Base-by-base conservation (phyloP, 179 eudicot species). In the Silene noctiflora region DNA sequence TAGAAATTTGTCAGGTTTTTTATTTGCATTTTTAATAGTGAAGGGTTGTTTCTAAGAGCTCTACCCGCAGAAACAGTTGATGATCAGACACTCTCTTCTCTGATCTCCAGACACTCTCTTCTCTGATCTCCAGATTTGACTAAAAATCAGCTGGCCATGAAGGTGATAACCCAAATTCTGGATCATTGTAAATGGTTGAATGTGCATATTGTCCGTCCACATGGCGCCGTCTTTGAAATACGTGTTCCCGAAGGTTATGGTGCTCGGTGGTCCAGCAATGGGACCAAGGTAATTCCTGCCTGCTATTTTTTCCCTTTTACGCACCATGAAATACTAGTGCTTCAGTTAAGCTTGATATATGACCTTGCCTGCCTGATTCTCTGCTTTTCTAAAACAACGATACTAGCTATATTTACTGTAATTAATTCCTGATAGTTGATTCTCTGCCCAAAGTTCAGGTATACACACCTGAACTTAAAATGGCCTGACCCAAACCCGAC, bases 231-330 rank as follows among this genome's bases (percentile, higher is more conserved):
- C 31, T 93, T 89, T 84, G 98, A 93, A 83, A 83, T 93, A 69
- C 87, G 96, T 77, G 81, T 69, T 79, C 76, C 81, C 69, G 89
- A 83, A 81, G 98, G 98, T 64, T 89, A 89, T 86, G 98, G 98
- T 79, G 98, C 98, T 64, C 85, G 96, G 58, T 93, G 96, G 98
- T 91, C 91, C 62, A 79, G 31, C 70, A 90, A 91, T 77, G 95
- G 96, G 77, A 84, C 79, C 76, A 84, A 88, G 98, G 96, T 91
- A 85, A 70, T 39, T 33, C 74, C 55, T 69, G 16, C 29, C 35
- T 62, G 20, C 75, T 48, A 19, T 60, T 51, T 12, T 68, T 35
- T 35, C 6, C 8, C 8, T 0, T 35, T 35, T 35, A 35, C 1
- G 42, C 42, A 4, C 42, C 42, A 35, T 35, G 42, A 6, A 35